Percentiles rank a stretch among this genome's conserved stretches.
Conservation (phyloP, 2,329 filamentous ascomycete genomes). For the Stachybotrys chlorohalonatus region DNA sequence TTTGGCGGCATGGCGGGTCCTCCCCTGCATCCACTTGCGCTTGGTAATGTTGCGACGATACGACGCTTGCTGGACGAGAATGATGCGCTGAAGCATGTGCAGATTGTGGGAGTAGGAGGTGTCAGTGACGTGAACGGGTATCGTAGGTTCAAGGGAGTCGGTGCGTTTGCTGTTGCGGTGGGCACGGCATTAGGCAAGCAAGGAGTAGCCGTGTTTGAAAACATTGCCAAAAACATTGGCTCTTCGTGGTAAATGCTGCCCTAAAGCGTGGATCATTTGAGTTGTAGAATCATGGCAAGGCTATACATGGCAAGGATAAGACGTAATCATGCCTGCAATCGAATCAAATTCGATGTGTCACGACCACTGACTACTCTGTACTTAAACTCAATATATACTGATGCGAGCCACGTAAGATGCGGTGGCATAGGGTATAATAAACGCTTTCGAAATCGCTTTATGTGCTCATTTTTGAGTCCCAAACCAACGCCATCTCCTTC, state of each 20-base stretch:
- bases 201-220: slow-evolving; percentile 53
- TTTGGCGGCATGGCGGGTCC: slow-evolving; percentile 66
- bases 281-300: too few relatives aligned
- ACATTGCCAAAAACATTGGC: slow-evolving; percentile 32
- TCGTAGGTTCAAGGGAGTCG: slow-evolving; percentile 55
- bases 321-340: too few relatives aligned
- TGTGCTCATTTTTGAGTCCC: not conserved
- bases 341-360: not conserved
- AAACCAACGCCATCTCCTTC: not conserved
- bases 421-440: not conserved
- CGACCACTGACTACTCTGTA: not conserved
- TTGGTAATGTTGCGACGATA: slow-evolving; percentile 70
- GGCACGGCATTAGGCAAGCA: slow-evolving; percentile 60
- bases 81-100: slow-evolving; percentile 39
- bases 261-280: not conserved
- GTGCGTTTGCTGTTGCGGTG: slow-evolving; percentile 58
- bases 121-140: slow-evolving; percentile 56
- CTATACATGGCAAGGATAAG: too few relatives aligned
- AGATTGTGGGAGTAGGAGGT: slow-evolving; percentile 64
- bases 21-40: slow-evolving; percentile 60
- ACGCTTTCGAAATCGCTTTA: not conserved
- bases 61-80: slow-evolving; percentile 45
- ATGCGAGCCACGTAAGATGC: not conserved
- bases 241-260: slow-evolving; percentile 8
- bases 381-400: not conserved